Evolutionary conservation across 1,139 yeast genomes (phyloP).

Genomic region (Geotrichum macrosporum): DNA sequence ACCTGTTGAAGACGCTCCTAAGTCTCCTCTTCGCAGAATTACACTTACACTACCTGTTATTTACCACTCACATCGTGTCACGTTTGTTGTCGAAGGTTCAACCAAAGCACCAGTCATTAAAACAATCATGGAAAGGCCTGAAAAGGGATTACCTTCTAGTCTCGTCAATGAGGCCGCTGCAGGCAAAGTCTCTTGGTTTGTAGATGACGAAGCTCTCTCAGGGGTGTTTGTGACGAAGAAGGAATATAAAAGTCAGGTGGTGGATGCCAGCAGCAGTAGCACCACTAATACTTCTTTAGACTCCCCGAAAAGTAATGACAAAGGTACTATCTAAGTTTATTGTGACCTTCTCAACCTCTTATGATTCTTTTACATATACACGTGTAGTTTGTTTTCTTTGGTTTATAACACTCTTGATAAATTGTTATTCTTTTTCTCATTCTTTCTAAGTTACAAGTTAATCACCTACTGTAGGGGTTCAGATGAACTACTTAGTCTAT

Average conservation of each 20-base stretch:
- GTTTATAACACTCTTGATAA: not conserved
- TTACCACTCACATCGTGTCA: slow-evolving; percentile 86
- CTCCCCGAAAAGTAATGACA: slow-evolving; percentile 1
- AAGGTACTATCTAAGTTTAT: not conserved
- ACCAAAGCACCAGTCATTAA: slow-evolving; percentile 92
- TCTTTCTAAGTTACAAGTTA: not conserved
- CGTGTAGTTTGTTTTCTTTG: not conserved
- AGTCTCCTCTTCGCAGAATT: slow-evolving; percentile 82
- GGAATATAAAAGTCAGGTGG: slow-evolving; percentile 51
- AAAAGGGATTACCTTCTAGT: slow-evolving; percentile 90
- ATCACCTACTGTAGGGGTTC: slow-evolving; percentile 44
- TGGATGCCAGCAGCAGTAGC: not conserved
- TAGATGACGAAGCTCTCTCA: slow-evolving; percentile 88
- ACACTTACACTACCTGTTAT: slow-evolving; percentile 93
- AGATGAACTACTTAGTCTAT: slow-evolving; percentile 48
- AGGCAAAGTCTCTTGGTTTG: slow-evolving; percentile 96
- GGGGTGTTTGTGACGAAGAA: slow-evolving; percentile 76
- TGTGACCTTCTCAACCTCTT: not conserved
- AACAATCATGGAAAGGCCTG: slow-evolving; percentile 95
- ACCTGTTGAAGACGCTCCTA: slow-evolving; percentile 89
- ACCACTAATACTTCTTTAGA: not conserved
- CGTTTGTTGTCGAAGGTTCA: slow-evolving; percentile 93
- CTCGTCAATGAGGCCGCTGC: slow-evolving; percentile 95
- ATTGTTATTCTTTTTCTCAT: not conserved
- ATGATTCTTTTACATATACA: not conserved